phyloP scores from a whole-genome alignment of 306 rosid genomes.

The Dalbergia oliveri region DNA sequence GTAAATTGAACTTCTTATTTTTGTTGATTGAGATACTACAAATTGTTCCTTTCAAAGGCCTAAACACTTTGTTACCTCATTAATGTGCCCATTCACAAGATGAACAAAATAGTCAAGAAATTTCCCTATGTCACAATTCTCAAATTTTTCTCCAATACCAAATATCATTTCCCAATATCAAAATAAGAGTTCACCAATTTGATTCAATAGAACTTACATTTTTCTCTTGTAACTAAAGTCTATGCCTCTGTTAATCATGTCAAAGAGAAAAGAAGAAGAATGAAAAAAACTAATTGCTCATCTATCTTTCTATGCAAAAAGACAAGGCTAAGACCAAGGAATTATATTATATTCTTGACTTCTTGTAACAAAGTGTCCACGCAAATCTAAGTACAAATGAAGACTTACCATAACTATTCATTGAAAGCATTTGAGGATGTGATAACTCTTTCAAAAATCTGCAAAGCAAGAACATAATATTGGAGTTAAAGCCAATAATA shows the following conservation, averaged over 20 bases:
- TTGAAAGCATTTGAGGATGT: slow-evolving; percentile 82
- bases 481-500: slow-evolving; percentile 9
- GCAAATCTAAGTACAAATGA: slow-evolving; percentile 1
- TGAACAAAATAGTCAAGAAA: neutral
- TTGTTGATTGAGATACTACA: slow-evolving; percentile 18
- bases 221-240: neutral
- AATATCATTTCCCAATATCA: neutral
- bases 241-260: neutral
- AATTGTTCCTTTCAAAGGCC: neutral
- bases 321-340: neutral
- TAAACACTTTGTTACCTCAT: neutral
- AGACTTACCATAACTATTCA: slow-evolving; percentile 72
- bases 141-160: neutral
- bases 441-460: slow-evolving; percentile 92
- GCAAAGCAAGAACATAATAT: slow-evolving; percentile 40
- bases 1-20: neutral
- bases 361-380: neutral
- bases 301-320: neutral
- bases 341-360: neutral
- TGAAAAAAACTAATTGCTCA: neutral
- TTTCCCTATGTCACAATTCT: neutral
- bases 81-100: neutral
- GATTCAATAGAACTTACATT: neutral
- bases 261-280: neutral
- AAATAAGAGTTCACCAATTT: neutral